A percentile compares a stretch with the other conserved stretches of the same genome.
Conservation (phyloP, 2,329 filamentous ascomycete genomes). For the Aspergillus calidoustus region DNA sequence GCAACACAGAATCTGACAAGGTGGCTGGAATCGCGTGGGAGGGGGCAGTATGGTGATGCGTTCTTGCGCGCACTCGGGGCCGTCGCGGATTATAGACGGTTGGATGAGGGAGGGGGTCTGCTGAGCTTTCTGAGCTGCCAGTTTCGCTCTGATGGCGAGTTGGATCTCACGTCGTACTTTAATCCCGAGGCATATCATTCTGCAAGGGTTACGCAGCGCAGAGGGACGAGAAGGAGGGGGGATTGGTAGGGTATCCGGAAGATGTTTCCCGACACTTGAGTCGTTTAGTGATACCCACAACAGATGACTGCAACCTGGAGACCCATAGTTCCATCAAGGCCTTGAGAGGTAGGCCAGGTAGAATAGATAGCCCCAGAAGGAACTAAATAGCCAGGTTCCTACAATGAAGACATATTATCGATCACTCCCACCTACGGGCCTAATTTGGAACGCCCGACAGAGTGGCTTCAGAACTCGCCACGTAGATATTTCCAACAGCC, state of each 20-base stretch:
- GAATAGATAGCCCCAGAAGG: too few species aligned
- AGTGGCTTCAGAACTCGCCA: too few species aligned
- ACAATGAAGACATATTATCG: too few species aligned
- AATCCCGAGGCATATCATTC: conserved; percentile 14
- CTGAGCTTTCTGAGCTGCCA: conserved; percentile 11
- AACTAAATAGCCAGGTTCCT: too few species aligned
- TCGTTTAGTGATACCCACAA: too few species aligned
- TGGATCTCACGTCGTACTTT: conserved; percentile 13
- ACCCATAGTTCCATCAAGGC: too few species aligned
- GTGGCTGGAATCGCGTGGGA: conserved; percentile 8
- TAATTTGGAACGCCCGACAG: too few species aligned
- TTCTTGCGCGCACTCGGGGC: conserved; percentile 8
- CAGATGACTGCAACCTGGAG: too few species aligned
- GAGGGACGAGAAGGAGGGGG: conserved; percentile 9
- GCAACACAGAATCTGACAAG: conserved; percentile 3
- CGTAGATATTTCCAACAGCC: too few species aligned
- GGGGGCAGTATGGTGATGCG: conserved; percentile 1
- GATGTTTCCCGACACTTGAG: too few species aligned
- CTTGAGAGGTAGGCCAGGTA: too few species aligned
- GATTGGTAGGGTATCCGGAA: neutral
- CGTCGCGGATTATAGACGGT: conserved; percentile 9
- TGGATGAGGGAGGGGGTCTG: conserved; percentile 7
- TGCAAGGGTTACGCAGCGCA: neutral
- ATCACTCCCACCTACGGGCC: too few species aligned
- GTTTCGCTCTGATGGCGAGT: neutral